Evolutionary conservation across 495 filamentous ascomycete species (phyloP), one percentile per base, ranked within the genome.

Genomic region (Friedmanniomyces simplex): DNA sequence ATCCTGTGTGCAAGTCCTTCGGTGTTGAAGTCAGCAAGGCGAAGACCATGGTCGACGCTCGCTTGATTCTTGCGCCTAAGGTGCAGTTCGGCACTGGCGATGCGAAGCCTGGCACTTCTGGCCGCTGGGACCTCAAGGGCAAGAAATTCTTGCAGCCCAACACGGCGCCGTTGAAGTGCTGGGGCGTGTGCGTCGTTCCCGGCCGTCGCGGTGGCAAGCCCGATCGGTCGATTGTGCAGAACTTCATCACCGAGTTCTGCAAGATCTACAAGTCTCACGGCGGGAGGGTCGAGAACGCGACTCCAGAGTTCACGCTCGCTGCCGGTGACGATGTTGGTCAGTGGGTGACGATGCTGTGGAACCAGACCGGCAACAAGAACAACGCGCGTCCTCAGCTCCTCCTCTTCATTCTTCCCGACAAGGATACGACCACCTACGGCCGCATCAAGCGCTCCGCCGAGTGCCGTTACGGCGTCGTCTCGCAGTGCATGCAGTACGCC

Each of bases 111-210:
- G 70, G 73, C 0, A 75, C 67, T 11, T 67, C 67, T 34, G 93
- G 91, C 22, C 83, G 87, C 12, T 98, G 93, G 93, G 87, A 93
- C 68, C 77, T 96, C 21, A 82, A 86, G 16, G 83, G 82, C 30
- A 84, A 83, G 66, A 87, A 84, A 57, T 96, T 96, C 64, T 65
- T 84, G 1, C 62, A 67, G 41, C 65, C 78, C 0, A 88, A 94
- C 68, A 60, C 68, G 0, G 54, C 65, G 8, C 73, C 77, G 0
- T 75, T 97, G 12, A 74, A 74, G 42, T 74, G 74, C 11, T 98
- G 91, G 90, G 84, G 80, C 26, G 71, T 96, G 30, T 77, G 79
- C 48, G 75, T 77, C 28, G 77, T 84, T 24, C 58, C 66, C 10
- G 73, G 70, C 8, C 71, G 74, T 10, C 69, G 61, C 61, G 66